A percentile compares a stretch with the other conserved stretches of the same genome.
Conservation (phyloP, 2,329 filamentous ascomycete genomes). For the Trichoderma guizhouense region DNA sequence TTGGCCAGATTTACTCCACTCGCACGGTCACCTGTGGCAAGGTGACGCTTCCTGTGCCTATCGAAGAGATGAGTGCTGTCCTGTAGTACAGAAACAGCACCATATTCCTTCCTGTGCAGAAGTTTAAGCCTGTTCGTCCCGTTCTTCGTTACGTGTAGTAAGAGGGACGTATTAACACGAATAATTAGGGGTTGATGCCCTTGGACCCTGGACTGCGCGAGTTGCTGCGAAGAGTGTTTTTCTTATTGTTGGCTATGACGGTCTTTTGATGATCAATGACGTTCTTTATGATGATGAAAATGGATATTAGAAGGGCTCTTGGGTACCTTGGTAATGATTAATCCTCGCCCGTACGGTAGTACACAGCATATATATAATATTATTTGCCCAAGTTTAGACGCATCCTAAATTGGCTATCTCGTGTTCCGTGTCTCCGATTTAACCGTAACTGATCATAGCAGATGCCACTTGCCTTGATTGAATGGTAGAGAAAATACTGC, state of each 20-base stretch:
- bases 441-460: not conserved
- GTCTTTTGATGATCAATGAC: conserved; percentile 14
- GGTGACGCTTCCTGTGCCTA: conserved; percentile 25
- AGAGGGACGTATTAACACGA: not conserved
- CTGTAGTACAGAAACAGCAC: conserved; percentile 22
- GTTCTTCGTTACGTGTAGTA: not conserved
- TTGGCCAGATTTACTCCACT: conserved; percentile 32
- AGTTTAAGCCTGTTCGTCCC: not conserved
- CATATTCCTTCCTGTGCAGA: not conserved
- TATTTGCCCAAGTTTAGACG: not conserved
- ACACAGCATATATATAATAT: conserved; percentile 2
- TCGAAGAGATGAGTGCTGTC: conserved; percentile 28
- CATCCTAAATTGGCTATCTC: too few relatives aligned
- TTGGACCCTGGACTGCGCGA: not conserved
- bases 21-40: conserved; percentile 29
- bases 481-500: not conserved
- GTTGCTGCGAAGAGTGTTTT: not conserved
- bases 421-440: not conserved
- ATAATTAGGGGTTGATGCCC: not conserved
- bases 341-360: not conserved
- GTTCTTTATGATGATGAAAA: conserved; percentile 22
- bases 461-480: not conserved
- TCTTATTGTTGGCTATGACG: not conserved
- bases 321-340: not conserved
- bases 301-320: not conserved